A percentile compares a stretch with the other conserved stretches of the same genome.
Evolutionary conservation across 176 grass and related monocot species (phyloP).

Genomic region (Carex kokanica): DNA sequence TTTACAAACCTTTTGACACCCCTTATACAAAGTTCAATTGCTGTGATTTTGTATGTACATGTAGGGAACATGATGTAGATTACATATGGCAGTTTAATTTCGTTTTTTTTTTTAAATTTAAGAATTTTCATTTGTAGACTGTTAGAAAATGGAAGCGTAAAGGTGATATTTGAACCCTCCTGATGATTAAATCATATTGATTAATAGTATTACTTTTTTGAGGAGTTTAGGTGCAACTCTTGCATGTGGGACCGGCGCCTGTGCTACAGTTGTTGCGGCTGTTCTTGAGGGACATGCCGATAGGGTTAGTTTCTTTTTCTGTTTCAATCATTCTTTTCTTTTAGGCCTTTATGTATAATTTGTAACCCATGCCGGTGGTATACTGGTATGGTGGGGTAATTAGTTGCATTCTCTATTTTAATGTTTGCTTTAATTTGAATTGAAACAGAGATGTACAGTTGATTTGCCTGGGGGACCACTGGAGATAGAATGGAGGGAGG

Average conservation of each 20-base stretch:
- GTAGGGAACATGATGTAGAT: neutral
- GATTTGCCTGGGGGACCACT: constrained; percentile 96
- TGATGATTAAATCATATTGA: neutral
- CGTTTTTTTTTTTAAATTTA: neutral
- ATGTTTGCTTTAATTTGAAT: neutral
- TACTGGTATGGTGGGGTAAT: constrained; percentile 2
- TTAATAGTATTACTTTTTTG: neutral
- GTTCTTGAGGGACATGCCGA: constrained; percentile 76
- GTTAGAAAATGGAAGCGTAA: neutral
- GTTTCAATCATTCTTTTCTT: neutral
- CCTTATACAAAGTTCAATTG: neutral
- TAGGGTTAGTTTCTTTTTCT: constrained; percentile 40
- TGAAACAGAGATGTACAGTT: constrained; percentile 65
- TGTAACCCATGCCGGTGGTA: neutral
- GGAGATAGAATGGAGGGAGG: constrained; percentile 88
- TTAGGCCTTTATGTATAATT: neutral
- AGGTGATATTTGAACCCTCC: neutral
- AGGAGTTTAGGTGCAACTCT: constrained; percentile 67
- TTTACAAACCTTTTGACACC: neutral
- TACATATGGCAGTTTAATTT: neutral
- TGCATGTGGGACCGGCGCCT: constrained; percentile 96
- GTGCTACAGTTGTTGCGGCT: constrained; percentile 91
- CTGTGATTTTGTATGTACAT: neutral
- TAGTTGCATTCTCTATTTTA: constrained; percentile 15
- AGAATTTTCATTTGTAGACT: neutral